Conservation (phyloP, 192 early-diverging fungal genomes). For the Coemansia sp. region DNA sequence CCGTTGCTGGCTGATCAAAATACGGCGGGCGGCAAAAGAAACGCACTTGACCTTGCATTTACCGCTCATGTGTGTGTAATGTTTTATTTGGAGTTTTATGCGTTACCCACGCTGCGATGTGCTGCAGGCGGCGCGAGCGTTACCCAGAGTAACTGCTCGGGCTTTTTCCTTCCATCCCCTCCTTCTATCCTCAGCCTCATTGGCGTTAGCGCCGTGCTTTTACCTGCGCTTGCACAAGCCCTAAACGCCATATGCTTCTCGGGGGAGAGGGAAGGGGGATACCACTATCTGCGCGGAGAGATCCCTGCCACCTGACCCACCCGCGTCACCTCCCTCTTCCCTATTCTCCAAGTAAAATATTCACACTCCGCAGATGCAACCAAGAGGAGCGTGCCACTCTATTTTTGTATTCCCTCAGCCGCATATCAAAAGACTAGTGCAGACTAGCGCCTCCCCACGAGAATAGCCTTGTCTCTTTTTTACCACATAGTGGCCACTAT, state of each 20-base stretch:
- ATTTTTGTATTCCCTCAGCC: background rate
- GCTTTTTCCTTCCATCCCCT: background rate
- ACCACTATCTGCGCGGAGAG: background rate
- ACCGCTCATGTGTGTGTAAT: background rate
- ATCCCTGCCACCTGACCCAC: background rate
- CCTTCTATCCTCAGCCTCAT: conserved; percentile 2
- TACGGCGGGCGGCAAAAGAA: background rate
- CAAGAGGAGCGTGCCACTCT: background rate
- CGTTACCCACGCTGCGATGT: background rate
- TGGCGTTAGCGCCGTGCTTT: conserved; percentile 4
- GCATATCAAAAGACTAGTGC: conserved; percentile 4
- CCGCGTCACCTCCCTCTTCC: background rate
- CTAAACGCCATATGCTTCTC: background rate
- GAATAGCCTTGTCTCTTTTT: background rate
- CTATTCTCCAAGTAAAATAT: background rate
- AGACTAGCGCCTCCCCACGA: conserved; percentile 4
- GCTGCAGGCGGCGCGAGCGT: conserved; percentile 4
- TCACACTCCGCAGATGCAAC: background rate
- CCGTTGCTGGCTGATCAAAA: no score
- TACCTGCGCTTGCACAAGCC: background rate
- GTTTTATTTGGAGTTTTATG: background rate
- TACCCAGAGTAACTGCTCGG: conserved; percentile 1
- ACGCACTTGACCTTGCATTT: background rate
- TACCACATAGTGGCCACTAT: background rate
- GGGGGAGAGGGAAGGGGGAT: background rate